A percentile compares a stretch with the other conserved stretches of the same genome.
These are phyloP conservation scores for Aureobasidium musti DNA, from an alignment of 2,329 filamentous ascomycete species.

Conservation along the genomic window DNA sequence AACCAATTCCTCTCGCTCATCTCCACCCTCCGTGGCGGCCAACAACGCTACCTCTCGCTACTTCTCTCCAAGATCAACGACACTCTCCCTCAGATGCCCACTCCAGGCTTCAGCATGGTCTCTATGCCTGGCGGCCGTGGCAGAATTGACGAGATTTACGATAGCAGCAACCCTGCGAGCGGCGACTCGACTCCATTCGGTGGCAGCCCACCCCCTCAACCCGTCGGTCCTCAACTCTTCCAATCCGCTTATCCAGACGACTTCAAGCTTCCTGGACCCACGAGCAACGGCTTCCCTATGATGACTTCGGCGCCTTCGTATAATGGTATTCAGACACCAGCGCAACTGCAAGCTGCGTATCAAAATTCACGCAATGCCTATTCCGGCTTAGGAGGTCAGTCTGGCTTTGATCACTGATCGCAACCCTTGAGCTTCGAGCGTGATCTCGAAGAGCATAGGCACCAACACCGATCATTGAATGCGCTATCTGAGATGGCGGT, in stretches of 20 bases:
- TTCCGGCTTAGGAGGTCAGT: slow-evolving; percentile 11
- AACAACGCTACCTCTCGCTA: slow-evolving; percentile 74
- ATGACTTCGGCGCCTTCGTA: slow-evolving; percentile 21
- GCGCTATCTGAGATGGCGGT: not conserved
- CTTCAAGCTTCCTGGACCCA: slow-evolving; percentile 27
- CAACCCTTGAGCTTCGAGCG: not conserved
- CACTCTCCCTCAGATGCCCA: slow-evolving; percentile 38
- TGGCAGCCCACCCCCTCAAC: slow-evolving; percentile 27
- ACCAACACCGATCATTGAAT: not conserved
- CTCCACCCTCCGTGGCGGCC: slow-evolving; percentile 69
- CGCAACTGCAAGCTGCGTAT: slow-evolving; percentile 18
- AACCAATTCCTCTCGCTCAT: slow-evolving; percentile 67
- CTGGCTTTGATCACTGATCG: slow-evolving; percentile 28
- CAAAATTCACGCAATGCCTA: slow-evolving; percentile 21
- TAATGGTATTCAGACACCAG: not conserved
- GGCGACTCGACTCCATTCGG: slow-evolving; percentile 33
- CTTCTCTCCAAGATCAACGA: slow-evolving; percentile 75
- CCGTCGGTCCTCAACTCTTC: slow-evolving; percentile 14
- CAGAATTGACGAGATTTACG: slow-evolving; percentile 38
- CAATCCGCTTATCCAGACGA: slow-evolving; percentile 15
- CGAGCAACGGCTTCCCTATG: slow-evolving; percentile 22
- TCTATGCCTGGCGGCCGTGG: slow-evolving; percentile 35
- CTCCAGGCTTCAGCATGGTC: slow-evolving; percentile 36
- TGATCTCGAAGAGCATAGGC: not conserved
- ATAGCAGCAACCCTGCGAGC: slow-evolving; percentile 38